Base-by-base conservation (phyloP, 140 eudicot species). In the Flaveria floridana region DNA sequence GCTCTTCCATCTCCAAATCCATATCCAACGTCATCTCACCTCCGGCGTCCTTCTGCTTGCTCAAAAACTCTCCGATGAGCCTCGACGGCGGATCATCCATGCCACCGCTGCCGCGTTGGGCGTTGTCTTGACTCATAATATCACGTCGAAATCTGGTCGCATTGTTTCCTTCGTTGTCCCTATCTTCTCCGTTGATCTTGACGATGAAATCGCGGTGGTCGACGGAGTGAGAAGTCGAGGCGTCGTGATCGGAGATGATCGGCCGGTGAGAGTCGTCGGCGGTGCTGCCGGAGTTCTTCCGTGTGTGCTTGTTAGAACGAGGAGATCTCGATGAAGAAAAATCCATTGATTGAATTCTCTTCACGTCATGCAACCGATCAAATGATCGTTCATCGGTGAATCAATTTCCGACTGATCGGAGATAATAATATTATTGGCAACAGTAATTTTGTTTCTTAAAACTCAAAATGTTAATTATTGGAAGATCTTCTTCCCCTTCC, bases 1-100 rank as follows among this genome's bases (percentile, higher is more conserved):
- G 69, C 50, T 84, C 90, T 9, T 81, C 92, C 91, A 90, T 85
- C 52, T 88, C 97, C 67, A 87, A 18, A 59, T 90, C 97, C 84
- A 90, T 71, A 64, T 90, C 95, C 21, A 86, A 78, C 64, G 84
- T 44, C 57, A 82, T 30, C 30, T 83, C 85, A 1, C 80, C 82
- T 5, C 96, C 86, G 11, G 77, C 57, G 34, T 79, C 76, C 52
- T 87, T 85, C 70, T 85, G 90, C 63, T 80, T 81, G 21, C 73
- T 77, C 26, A 86, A 34, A 69, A 86, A 88, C 52, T 82, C 79
- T 46, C 87, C 82, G 3, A 89, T 85, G 21, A 89, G 81, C 73
- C 78, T 55, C 16, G 95, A 87, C 19, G 91, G 87, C 0, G 94
- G 94, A 80, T 87, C 94, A 56, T 79, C 83, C 71, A 34, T 25